Evolutionary conservation across 164 flowering plant species (phyloP).

Genomic region (Warburgia ugandensis): DNA sequence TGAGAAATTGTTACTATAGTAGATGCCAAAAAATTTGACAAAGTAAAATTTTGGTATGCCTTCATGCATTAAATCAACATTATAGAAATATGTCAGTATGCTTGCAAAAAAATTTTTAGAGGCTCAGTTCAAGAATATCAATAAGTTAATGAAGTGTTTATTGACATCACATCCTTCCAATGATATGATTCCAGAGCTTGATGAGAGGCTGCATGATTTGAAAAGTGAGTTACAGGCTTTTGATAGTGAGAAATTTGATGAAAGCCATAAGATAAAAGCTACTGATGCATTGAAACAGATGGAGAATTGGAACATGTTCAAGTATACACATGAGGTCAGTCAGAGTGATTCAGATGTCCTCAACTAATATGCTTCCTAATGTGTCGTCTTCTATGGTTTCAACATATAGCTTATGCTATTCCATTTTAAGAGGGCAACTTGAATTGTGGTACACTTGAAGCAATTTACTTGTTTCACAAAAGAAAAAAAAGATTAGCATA

Average conservation of each 20-base stretch:
- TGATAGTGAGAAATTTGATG: constrained; percentile 78
- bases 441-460: no score
- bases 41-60: no score
- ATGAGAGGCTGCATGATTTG: constrained; percentile 89
- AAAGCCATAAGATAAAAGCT: constrained; percentile 76
- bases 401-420: no score
- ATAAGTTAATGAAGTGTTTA: background rate
- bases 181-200: constrained; percentile 59
- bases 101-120: no score
- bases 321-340: constrained; percentile 75
- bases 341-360: no score
- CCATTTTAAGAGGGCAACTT: no score
- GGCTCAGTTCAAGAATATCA: background rate
- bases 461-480: no score
- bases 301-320: constrained; percentile 91
- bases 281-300: constrained; percentile 69
- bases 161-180: background rate
- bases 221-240: constrained; percentile 76
- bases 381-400: no score
- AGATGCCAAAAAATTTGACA: no score
- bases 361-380: constrained; percentile 16
- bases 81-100: no score
- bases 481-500: no score
- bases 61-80: no score
- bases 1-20: background rate